Conservation (phyloP, 2,329 filamentous ascomycete species). For the Fusarium sarcochroum region DNA sequence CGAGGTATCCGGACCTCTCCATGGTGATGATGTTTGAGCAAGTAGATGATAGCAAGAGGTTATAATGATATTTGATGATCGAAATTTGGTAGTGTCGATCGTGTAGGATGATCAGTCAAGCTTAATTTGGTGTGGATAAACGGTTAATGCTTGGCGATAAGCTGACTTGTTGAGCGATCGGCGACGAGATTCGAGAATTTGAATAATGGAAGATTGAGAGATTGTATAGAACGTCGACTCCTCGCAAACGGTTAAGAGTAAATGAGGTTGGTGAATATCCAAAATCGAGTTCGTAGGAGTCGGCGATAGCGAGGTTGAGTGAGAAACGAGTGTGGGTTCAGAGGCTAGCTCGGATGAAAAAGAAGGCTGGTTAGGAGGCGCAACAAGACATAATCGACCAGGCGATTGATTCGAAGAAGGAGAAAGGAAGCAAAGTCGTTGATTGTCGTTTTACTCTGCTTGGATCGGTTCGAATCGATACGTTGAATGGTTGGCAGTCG, state of each 20-base stretch:
- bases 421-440: slow-evolving; percentile 36
- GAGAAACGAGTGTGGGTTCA: slow-evolving; percentile 60
- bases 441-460: slow-evolving; percentile 22
- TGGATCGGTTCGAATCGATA: slow-evolving; percentile 29
- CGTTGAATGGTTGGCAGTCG: slow-evolving; percentile 34
- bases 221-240: slow-evolving; percentile 13
- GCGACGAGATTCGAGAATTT: slow-evolving; percentile 21
- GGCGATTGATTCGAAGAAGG: slow-evolving; percentile 43
- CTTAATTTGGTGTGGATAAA: slow-evolving; percentile 26
- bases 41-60: slow-evolving; percentile 10
- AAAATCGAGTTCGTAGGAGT: slow-evolving; percentile 24
- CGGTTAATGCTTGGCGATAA: slow-evolving; percentile 32
- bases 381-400: slow-evolving; percentile 56
- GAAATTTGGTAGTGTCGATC: slow-evolving; percentile 42
- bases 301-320: slow-evolving; percentile 39
- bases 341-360: slow-evolving; percentile 63
- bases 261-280: slow-evolving; percentile 7
- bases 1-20: slow-evolving; percentile 41
- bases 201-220: slow-evolving; percentile 10
- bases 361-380: slow-evolving; percentile 49
- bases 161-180: slow-evolving; percentile 21
- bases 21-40: slow-evolving; percentile 38
- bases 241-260: slow-evolving; percentile 8
- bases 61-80: slow-evolving; percentile 18
- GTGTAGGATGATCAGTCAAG: slow-evolving; percentile 43